Base-by-base conservation (phyloP, 2,329 filamentous ascomycete genomes). In the Calonectria crousiana region DNA sequence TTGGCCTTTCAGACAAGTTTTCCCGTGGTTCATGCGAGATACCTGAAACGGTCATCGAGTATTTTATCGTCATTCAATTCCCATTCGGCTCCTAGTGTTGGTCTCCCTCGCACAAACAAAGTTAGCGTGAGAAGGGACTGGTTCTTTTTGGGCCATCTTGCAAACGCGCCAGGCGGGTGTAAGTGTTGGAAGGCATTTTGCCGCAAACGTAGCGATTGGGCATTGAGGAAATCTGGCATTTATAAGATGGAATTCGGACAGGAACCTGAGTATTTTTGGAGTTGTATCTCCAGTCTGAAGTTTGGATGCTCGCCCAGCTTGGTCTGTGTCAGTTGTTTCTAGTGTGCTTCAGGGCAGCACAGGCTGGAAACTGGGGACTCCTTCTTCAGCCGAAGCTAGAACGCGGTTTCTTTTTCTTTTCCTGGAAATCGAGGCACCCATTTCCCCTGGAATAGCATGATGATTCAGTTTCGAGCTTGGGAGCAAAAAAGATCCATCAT, bases 31-130 rank as follows among this genome's bases (percentile, higher is more conserved):
- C 26, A 65, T 69, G 65, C 65, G 67, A 41, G 36, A 65, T 20
- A 65, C 49, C 66, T 69, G 71, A 73, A 73, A 73, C 71, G 30
- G 32, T n/a, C 23, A 28, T 30, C 34, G n/a, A 28, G 32, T 26
- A n/a, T 30, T 23, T 18, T 44, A 41, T 28, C 18, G 8, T 3
- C 41, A 68, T 68, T 38, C 53, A 28, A 34, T 64, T 64, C 47
- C 26, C 4, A 67, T 58, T 36, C 5, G 3, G 49, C 13, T 44
- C 49, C 26, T 28, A 28, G 49, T 36, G n/a, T 23, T 53, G 56
- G 28, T 44, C 34, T 52, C 34, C 23, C 18, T 49, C 34, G n/a
- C 11, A 32, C 53, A n/a, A 56, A 73, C 52, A 56, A 26, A 23
- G 47, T 69, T 65, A 53, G 71, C 49, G 66, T n/a, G n/a, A 58